Conservation (phyloP, 192 early-diverging fungal genomes). For the Umbelopsis sp. region DNA sequence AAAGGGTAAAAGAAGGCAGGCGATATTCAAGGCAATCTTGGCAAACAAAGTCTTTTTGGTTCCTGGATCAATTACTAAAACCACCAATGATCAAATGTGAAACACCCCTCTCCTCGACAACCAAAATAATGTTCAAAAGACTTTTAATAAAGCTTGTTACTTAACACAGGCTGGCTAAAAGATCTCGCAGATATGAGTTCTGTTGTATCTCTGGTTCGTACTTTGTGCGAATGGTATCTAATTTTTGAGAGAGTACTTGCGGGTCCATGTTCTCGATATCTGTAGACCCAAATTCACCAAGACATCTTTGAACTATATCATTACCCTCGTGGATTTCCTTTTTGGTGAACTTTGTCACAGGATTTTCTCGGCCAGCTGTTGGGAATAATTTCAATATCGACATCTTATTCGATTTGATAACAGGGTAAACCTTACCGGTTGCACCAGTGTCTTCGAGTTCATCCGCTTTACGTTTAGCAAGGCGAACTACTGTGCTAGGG, state of each 20-base stretch:
- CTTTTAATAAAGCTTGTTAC: not conserved
- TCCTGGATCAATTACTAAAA: no score
- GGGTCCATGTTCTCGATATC: constrained; percentile 44
- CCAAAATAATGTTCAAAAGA: no score
- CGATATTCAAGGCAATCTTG: no score
- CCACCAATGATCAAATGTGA: no score
- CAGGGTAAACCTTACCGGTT: not conserved
- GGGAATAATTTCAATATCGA: not conserved
- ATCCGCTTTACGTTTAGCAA: constrained; percentile 85
- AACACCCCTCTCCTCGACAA: no score
- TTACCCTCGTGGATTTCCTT: constrained; percentile 51
- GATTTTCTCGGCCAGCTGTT: constrained; percentile 14
- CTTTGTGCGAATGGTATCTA: constrained; percentile 55
- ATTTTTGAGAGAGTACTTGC: constrained; percentile 36
- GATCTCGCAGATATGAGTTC: constrained; percentile 66
- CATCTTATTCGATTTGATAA: not conserved
- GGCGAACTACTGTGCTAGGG: constrained; percentile 76
- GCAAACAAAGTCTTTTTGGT: no score
- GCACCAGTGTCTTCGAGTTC: constrained; percentile 75
- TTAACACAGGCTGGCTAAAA: constrained; percentile 43
- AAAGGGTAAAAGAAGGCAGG: no score
- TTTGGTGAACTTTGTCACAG: constrained; percentile 40
- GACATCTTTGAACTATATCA: constrained; percentile 25
- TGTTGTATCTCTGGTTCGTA: constrained; percentile 57
- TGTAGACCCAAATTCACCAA: constrained; percentile 54